Conservation (phyloP, 2,329 filamentous ascomycete species). For the Incumbomyces delicatus region DNA sequence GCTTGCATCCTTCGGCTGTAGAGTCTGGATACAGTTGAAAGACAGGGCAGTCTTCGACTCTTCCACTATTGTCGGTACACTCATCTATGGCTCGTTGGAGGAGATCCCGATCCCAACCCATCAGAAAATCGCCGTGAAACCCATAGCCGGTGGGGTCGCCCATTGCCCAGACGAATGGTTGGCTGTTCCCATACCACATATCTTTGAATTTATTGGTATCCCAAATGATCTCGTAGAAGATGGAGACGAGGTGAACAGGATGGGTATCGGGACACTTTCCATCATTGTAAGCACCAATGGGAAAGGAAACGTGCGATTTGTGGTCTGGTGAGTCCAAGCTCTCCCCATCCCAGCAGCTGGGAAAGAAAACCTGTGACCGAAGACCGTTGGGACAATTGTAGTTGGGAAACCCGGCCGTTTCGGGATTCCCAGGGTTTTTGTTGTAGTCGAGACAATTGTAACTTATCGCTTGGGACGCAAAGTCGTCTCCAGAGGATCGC, state of each 20-base stretch:
- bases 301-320: conserved; percentile 30
- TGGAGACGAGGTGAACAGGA: conserved; percentile 46
- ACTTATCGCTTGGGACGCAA: conserved; percentile 46
- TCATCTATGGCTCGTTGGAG: conserved; percentile 59
- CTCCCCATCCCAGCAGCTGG: conserved; percentile 30
- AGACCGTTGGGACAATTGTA: conserved; percentile 53
- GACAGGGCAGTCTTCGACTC: conserved; percentile 52
- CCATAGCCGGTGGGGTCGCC: conserved; percentile 43
- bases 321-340: conserved; percentile 27
- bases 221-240: conserved; percentile 54
- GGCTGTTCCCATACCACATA: conserved; percentile 32
- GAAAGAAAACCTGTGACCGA: conserved; percentile 29
- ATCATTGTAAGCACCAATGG: conserved; percentile 25
- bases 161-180: conserved; percentile 37
- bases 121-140: conserved; percentile 56
- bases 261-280: conserved; percentile 32
- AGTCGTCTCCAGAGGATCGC: conserved; percentile 48
- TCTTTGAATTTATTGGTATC: conserved; percentile 42
- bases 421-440: conserved; percentile 29
- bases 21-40: conserved; percentile 48
- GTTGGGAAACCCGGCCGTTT: conserved; percentile 57
- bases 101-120: conserved; percentile 58
- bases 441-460: conserved; percentile 44
- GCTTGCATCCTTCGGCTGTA: conserved; percentile 42
- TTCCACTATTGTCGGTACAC: conserved; percentile 50